Conservation (phyloP, 208 protist species). For the Naegleria lovaniensis region DNA sequence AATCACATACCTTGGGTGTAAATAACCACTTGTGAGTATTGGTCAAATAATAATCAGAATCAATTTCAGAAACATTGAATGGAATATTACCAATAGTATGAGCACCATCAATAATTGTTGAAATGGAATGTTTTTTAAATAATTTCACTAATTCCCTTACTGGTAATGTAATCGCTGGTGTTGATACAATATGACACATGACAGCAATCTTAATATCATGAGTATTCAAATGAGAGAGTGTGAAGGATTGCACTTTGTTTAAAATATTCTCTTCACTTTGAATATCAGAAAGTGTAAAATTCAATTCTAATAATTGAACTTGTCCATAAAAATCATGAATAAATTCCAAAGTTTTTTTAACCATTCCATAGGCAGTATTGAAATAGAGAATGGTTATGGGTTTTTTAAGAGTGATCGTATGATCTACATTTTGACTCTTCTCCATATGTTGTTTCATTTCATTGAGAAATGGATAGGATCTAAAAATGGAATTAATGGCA, state of each 20-base stretch:
- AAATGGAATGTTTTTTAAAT: neutral
- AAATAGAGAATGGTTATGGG: neutral
- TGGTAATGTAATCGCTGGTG: neutral
- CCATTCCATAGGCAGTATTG: slow-evolving; percentile 10
- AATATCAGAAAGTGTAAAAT: neutral
- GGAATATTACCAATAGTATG: slow-evolving; percentile 7
- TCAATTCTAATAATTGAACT: neutral
- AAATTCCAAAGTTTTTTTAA: neutral
- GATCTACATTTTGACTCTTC: too few species aligned
- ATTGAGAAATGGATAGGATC: neutral
- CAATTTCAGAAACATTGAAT: neutral
- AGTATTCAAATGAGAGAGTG: neutral
- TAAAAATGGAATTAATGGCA: neutral
- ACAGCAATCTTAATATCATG: neutral
- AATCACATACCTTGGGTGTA: neutral
- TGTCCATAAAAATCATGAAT: neutral
- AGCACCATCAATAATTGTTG: neutral
- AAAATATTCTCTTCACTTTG: neutral
- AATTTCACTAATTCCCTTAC: neutral
- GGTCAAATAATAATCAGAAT: neutral
- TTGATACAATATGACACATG: neutral
- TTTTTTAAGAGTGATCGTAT: neutral
- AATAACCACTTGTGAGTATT: slow-evolving; percentile 14
- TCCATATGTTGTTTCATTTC: neutral
- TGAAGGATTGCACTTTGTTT: neutral